Conservation (phyloP, 768 basidiomycete genomes). For the Austroboletus eburneus region DNA sequence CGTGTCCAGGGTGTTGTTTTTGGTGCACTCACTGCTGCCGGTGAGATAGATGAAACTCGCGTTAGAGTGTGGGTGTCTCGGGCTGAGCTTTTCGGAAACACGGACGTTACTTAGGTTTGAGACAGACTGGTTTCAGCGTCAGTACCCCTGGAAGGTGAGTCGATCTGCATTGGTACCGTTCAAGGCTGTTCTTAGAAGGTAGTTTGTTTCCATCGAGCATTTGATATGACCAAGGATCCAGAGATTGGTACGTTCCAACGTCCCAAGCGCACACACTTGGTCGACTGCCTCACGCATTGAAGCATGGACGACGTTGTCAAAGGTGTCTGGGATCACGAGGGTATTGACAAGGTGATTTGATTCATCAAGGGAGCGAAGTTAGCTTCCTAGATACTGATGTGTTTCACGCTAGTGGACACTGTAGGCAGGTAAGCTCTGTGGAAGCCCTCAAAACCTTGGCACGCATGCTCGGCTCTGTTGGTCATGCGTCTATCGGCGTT, state of each 20-base stretch:
- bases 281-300: slow-evolving; percentile 1
- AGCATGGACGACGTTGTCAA: slow-evolving; percentile 42
- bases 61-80: slow-evolving; percentile 41
- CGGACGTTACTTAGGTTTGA: slow-evolving; percentile 1
- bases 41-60: slow-evolving; percentile 53
- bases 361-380: not conserved
- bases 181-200: not conserved
- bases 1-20: slow-evolving; percentile 66
- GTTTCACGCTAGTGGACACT: slow-evolving; percentile 46
- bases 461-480: slow-evolving; percentile 33
- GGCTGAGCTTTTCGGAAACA: not conserved
- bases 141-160: slow-evolving; percentile 56
- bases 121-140: slow-evolving; percentile 55
- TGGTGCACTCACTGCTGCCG: slow-evolving; percentile 53
- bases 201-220: slow-evolving; percentile 80
- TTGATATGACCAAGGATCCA: slow-evolving; percentile 64
- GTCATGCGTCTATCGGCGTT: slow-evolving; percentile 30
- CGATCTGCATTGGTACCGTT: not conserved
- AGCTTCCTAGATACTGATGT: not conserved
- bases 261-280: not conserved
- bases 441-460: slow-evolving; percentile 41
- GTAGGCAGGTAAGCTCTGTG: slow-evolving; percentile 33
- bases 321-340: slow-evolving; percentile 64
- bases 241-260: slow-evolving; percentile 41
- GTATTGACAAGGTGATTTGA: slow-evolving; percentile 68